Percentiles rank a stretch among this genome's conserved stretches.
These are phyloP conservation scores for Ceratocystis colombiana DNA, from an alignment of 2,329 filamentous ascomycete species.

Conservation along the genomic window DNA sequence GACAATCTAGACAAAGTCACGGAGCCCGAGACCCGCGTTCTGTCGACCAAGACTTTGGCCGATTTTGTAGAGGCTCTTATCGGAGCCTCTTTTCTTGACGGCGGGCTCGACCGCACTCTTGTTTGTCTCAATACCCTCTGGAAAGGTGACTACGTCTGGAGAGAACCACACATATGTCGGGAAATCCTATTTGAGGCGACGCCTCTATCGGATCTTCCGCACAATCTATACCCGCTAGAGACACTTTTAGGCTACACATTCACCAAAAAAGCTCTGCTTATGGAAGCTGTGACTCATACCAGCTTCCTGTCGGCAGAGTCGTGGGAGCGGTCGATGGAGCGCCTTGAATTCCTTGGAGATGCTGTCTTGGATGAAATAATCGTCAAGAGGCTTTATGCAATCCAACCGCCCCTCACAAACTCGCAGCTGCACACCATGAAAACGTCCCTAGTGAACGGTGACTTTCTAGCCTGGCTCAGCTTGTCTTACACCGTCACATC, in stretches of 20 bases:
- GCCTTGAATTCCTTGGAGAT: constrained; percentile 82
- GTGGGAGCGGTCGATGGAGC: constrained; percentile 45
- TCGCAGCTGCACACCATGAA: constrained; percentile 65
- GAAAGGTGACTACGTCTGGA: constrained; percentile 43
- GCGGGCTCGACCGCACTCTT: constrained; percentile 55
- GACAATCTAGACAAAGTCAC: constrained; percentile 30
- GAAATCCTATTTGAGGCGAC: constrained; percentile 37
- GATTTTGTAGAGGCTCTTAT: constrained; percentile 82
- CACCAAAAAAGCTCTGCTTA: constrained; percentile 53
- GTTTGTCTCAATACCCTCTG: constrained; percentile 54
- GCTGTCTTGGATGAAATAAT: constrained; percentile 72
- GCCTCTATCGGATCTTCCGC: constrained; percentile 32
- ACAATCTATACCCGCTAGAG: constrained; percentile 46
- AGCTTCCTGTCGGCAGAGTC: constrained; percentile 42
- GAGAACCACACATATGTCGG: constrained; percentile 36
- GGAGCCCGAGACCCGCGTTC: constrained; percentile 30
- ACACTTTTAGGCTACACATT: constrained; percentile 62
- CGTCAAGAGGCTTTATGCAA: constrained; percentile 48
- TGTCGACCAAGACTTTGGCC: constrained; percentile 72
- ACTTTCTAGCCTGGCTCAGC: constrained; percentile 63
- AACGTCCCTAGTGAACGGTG: constrained; percentile 66
- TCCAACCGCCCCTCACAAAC: constrained; percentile 37
- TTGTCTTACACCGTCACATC: constrained; percentile 20
- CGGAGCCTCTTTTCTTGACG: constrained; percentile 61
- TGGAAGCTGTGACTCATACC: constrained; percentile 72